These are phyloP conservation scores for Spathaspora arborariae DNA, from an alignment of 805 yeast genomes.

Conservation along the genomic window DNA sequence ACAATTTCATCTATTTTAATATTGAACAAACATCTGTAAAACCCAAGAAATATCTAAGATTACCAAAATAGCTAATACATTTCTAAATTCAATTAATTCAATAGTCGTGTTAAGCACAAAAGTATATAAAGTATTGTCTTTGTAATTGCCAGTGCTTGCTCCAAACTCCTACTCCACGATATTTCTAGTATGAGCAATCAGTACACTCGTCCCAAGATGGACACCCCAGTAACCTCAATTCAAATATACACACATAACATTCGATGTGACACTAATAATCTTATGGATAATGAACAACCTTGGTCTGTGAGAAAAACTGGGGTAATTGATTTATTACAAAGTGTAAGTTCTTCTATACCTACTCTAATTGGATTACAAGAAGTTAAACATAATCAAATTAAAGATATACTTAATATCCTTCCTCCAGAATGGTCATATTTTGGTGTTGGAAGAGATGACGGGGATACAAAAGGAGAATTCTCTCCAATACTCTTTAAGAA, in stretches of 20 bases:
- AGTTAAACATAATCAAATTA: slow-evolving; percentile 32
- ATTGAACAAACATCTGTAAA: too few relatives aligned
- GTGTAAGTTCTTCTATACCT: slow-evolving; percentile 10
- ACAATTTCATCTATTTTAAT: too few relatives aligned
- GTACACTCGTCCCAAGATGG: neutral
- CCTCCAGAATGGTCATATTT: slow-evolving; percentile 21
- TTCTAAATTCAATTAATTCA: too few relatives aligned
- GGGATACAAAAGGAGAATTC: slow-evolving; percentile 24
- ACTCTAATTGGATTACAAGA: slow-evolving; percentile 41
- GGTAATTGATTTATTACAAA: slow-evolving; percentile 21
- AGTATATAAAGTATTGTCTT: too few relatives aligned
- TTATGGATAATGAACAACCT: slow-evolving; percentile 34
- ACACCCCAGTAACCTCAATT: neutral
- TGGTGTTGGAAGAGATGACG: slow-evolving; percentile 31
- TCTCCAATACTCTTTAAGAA: slow-evolving; percentile 24
- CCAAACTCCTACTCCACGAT: too few relatives aligned
- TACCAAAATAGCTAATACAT: too few relatives aligned
- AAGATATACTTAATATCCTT: slow-evolving; percentile 25
- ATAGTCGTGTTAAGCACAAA: too few relatives aligned
- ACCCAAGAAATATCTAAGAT: too few relatives aligned
- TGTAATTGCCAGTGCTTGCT: too few relatives aligned
- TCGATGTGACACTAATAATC: slow-evolving; percentile 34
- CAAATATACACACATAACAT: slow-evolving; percentile 41
- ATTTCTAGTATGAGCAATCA: neutral
- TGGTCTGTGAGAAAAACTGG: slow-evolving; percentile 41